Evolutionary conservation across 805 yeast genomes (phyloP), one percentile per base, ranked within the genome.

Genomic region (Hanseniaspora hatyaiensis): DNA sequence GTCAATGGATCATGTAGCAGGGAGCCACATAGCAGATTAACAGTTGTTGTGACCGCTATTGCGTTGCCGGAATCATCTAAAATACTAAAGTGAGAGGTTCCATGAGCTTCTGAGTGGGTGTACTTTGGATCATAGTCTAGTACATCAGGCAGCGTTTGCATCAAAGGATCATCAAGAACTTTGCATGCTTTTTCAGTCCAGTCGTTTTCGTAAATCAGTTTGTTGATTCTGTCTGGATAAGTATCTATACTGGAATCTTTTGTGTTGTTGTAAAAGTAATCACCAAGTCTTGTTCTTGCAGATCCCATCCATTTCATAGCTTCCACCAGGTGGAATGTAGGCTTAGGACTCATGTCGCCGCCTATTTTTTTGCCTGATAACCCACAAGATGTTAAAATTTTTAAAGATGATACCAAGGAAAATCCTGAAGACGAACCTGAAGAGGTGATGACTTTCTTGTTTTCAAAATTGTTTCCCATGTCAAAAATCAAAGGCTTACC

Each of bases 271-370:
- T 63, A 78, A 31, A 30, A 45, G 18, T 48, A 48, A 57, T 86
- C 96, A 0, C 97, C 97, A 22, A 89, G 69, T 54, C 85, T 74
- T n/a, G 88, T 77, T 52, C 96, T 71, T 0, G 81, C 89, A 11
- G 89, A 73, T 0, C 88, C 84, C 74, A 86, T 73, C 95, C 96
- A 89, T 63, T 89, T 89, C 94, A 89, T 85, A 2, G 82, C 66
- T 63, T 89, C 98, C 9, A 86, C 66, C 6, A 86, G 59, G 48
- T 83, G 69, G 57, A 84, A 96, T 2, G 78, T 67, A 12, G 74
- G 70, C 11, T 72, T 50, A 8, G 70, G 68, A 22, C 59, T 58
- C 57, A 71, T 68, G 52, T 78, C 83, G 13, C 65, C 66, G 3
- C 72, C 73, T 6, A 13, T 16, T 5, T 19, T n/a, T 8, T 24